Percentiles rank a stretch among this genome's conserved stretches.
Evolutionary conservation across 176 grass and related monocot genomes (phyloP).

Genomic region (Otatea glauca): DNA sequence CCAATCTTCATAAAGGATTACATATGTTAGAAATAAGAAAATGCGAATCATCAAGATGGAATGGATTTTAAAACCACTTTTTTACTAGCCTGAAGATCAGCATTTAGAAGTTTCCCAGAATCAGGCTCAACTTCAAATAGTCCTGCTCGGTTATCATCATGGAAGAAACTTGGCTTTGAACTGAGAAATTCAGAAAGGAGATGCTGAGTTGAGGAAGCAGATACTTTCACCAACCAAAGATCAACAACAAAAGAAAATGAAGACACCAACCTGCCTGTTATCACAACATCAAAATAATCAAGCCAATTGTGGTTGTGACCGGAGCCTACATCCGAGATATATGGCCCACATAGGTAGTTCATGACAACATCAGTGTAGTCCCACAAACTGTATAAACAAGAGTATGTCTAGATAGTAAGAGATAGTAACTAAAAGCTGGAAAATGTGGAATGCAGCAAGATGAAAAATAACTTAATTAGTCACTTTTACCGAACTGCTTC

Average conservation of each 20-base stretch:
- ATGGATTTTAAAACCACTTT: not conserved
- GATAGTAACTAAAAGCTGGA: slow-evolving; percentile 22
- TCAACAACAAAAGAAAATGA: slow-evolving; percentile 4
- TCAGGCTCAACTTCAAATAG: slow-evolving; percentile 97
- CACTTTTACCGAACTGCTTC: not conserved
- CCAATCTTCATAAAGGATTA: slow-evolving; percentile 59
- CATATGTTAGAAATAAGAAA: slow-evolving; percentile 43
- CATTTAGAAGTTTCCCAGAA: slow-evolving; percentile 95
- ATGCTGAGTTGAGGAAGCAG: slow-evolving; percentile 21
- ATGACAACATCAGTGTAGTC: slow-evolving; percentile 96
- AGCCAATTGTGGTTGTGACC: slow-evolving; percentile 77
- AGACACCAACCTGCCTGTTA: slow-evolving; percentile 84
- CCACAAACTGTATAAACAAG: slow-evolving; percentile 78
- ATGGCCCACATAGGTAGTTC: slow-evolving; percentile 86
- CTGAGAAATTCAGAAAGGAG: slow-evolving; percentile 52
- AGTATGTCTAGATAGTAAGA: slow-evolving; percentile 27
- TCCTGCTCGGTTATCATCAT: slow-evolving; percentile 86
- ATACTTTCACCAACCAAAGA: slow-evolving; percentile 31
- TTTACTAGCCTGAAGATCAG: slow-evolving; percentile 88
- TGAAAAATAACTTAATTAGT: slow-evolving; percentile 32
- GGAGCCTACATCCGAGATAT: slow-evolving; percentile 56
- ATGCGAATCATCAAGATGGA: slow-evolving; percentile 9
- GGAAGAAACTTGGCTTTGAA: slow-evolving; percentile 93
- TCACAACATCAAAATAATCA: slow-evolving; percentile 93
- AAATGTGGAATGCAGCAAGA: slow-evolving; percentile 27